Base-by-base conservation (phyloP, 805 yeast species). In the Kuraishia piskuri region DNA sequence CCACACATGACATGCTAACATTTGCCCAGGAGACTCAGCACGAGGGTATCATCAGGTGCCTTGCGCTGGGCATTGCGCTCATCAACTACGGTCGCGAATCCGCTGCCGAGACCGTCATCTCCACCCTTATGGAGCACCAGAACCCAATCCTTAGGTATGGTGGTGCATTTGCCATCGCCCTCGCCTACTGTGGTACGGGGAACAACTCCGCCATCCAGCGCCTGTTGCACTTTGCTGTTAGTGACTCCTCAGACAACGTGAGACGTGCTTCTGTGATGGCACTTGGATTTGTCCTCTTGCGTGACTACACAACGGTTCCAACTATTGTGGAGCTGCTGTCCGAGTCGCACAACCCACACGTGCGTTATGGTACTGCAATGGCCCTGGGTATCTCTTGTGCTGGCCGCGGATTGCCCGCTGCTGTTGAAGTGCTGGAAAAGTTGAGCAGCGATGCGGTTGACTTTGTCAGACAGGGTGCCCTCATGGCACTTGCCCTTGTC, bases 341-440 rank as follows among this genome's bases (percentile, higher is more conserved):
- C 0, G 96, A 90, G 69, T 88, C 96, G 0, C 97, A 94, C 69
- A 94, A 94, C 68, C 96, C 99, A 14, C 97, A 94, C 66, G 98
- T 94, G 40, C 88, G 99, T 68, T 94, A 94, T 67, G 99, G 99
- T 74, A 88, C 97, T 31, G 96, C 98, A 1, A 76, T 94, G 82
- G 99, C 99, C 0, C 78, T 94, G 58, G 99, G 97, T 71, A 88
- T 94, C 57, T 83, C 98, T 2, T 91, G 98, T 76, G 97, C 97
- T 22, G 99, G 99, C 50, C 85, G 94, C 65, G 94, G 91, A 2
- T 73, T 88, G 53, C 82, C 84, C 55, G 84, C 92, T 45, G 98
- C 99, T 0, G 79, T 94, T 58, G 96, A 90, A 55, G 90, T 94
- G 19, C 78, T 94, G 59, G 96, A 89, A 71, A 96, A 97, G 36